A percentile compares a stretch with the other conserved stretches of the same genome.
Evolutionary conservation across 768 basidiomycete species (phyloP).

Genomic region (Cystofilobasidium capitatum): DNA sequence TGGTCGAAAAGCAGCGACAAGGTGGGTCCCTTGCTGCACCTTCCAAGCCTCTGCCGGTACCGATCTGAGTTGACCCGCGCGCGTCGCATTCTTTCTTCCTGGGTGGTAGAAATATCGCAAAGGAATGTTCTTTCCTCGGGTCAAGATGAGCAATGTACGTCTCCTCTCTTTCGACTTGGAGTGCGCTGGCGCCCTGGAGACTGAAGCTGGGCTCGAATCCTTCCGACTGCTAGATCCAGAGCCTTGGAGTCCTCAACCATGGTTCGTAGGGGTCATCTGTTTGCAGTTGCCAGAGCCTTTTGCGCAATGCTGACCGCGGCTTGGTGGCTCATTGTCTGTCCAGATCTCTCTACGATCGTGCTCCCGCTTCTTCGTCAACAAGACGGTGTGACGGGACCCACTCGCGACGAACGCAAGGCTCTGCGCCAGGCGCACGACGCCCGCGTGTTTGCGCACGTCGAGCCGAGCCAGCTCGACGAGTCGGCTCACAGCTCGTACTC

Average conservation of each 20-base stretch:
- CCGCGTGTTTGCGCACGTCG: background rate
- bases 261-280: background rate
- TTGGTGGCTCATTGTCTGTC: no score
- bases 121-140: slow-evolving; percentile 21
- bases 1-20: slow-evolving; percentile 23
- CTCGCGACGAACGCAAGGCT: background rate
- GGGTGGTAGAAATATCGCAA: slow-evolving; percentile 3
- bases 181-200: background rate
- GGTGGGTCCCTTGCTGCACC: background rate
- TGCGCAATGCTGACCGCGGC: background rate
- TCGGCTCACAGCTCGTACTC: slow-evolving; percentile 4
- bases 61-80: no score
- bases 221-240: slow-evolving; percentile 8
- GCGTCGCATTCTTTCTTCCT: no score
- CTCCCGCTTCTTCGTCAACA: slow-evolving; percentile 8
- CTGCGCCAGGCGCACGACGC: background rate
- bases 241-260: slow-evolving; percentile 26
- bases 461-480: background rate
- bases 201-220: background rate
- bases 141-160: slow-evolving; percentile 22
- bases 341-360: slow-evolving; percentile 22
- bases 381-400: background rate
- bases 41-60: background rate
- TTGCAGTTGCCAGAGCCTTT: no score
- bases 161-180: background rate